Conservation (phyloP, 2,329 filamentous ascomycete species). For the Aspergillus sp. region DNA sequence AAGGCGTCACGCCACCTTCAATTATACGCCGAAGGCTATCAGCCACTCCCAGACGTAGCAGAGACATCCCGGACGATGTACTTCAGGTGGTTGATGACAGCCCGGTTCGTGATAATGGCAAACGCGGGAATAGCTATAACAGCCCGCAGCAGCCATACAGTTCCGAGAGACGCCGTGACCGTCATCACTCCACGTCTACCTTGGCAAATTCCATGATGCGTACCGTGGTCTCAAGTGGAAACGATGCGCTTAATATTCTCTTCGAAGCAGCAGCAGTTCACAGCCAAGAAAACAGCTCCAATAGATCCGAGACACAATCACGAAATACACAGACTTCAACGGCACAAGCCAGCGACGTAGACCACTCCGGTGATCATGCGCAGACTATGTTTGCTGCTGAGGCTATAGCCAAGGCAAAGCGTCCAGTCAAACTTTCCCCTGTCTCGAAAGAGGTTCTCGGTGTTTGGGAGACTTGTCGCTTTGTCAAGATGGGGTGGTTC, state of each 20-base stretch:
- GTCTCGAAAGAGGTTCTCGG: slow-evolving; percentile 41
- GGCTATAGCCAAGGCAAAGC: slow-evolving; percentile 22
- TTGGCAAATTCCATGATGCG: slow-evolving; percentile 44
- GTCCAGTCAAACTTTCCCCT: slow-evolving; percentile 32
- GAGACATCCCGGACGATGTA: slow-evolving; percentile 1
- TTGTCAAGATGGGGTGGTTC: slow-evolving; percentile 59
- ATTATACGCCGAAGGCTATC: slow-evolving; percentile 14
- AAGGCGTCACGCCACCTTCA: slow-evolving; percentile 10
- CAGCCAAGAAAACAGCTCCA: slow-evolving; percentile 41
- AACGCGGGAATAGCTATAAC: neutral
- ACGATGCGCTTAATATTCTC: slow-evolving; percentile 55
- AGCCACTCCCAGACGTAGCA: neutral
- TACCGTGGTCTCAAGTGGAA: slow-evolving; percentile 55
- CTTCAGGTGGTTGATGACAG: slow-evolving; percentile 5
- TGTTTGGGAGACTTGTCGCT: slow-evolving; percentile 53
- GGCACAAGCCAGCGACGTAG: slow-evolving; percentile 10
- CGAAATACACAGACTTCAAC: slow-evolving; percentile 24
- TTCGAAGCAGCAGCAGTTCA: slow-evolving; percentile 52
- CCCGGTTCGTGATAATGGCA: slow-evolving; percentile 4
- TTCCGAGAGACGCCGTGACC: slow-evolving; percentile 13
- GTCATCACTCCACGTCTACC: slow-evolving; percentile 31
- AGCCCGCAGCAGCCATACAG: slow-evolving; percentile 7
- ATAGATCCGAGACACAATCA: slow-evolving; percentile 27
- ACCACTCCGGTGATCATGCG: slow-evolving; percentile 20
- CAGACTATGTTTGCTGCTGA: slow-evolving; percentile 24